Evolutionary conservation across 2,329 filamentous ascomycete species (phyloP), one percentile per base, ranked within the genome.

Genomic region (Botryotinia globosa): DNA sequence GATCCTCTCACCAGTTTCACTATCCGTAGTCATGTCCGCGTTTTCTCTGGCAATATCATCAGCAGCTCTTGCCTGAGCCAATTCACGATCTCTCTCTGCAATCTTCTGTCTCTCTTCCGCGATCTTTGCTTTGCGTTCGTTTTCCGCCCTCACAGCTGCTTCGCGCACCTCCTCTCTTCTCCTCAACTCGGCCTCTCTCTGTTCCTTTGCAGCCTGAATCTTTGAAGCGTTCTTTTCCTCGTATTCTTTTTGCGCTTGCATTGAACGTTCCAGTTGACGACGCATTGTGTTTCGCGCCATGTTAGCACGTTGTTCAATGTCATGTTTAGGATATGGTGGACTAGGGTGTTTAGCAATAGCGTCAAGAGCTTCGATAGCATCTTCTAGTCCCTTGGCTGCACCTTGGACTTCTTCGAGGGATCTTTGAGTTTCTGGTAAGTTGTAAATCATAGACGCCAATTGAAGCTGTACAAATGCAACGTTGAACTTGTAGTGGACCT

Each of bases 381-480:
- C 88, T 75, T 97, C 94, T 1, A 99, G 87, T 4, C 94, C 96
- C 29, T 89, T 86, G 0, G 90, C 89, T 1, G 95, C 94, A 71
- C 91, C 88, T 80, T 97, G 88, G 12, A 99, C 89, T 78, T 98
- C 94, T 74, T 88, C 87, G 4, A 95, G 86, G 0, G 92, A 92
- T 68, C 94, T 90, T 80, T 94, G 90, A 9, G 88, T 88, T 80
- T 98, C 93, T 8, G 88, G 86, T 71, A 97, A 85, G 51, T 85
- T 86, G 82, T 94, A 91, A 71, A 98, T 90, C 44, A 92, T 89
- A 63, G 92, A 91, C 32, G 95, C 95, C 71, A 98, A 90, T 81
- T 98, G 94, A 75, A 97, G 97, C 80, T 98, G 96, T 42, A 98
- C 93, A 80, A 98, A 99, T 0, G 96, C 96, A 42, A 99, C 93